Evolutionary conservation across 2,329 filamentous ascomycete species (phyloP), one percentile per base, ranked within the genome.

Genomic region (Penicillium sp.): DNA sequence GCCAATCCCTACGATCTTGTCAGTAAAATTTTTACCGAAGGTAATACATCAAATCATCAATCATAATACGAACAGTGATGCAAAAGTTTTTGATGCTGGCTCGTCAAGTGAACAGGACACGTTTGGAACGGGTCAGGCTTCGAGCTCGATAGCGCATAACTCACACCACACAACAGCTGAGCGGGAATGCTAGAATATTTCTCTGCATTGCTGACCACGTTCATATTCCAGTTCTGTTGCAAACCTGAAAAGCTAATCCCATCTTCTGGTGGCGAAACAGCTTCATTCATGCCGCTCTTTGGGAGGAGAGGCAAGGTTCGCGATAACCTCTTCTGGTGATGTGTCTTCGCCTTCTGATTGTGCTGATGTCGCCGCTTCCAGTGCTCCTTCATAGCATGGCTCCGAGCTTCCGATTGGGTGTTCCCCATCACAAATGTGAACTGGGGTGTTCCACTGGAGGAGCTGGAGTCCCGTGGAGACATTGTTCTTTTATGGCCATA

Each of bases 341-440:
- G 17, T 37, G n/a, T 21, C n/a, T 58, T 62, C 5, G 53, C n/a
- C 40, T 65, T 58, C 6, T 56, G 48, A 25, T 60, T 60, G 23
- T 37, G 55, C 41, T 53, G 40, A 47, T 67, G 67, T 29, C 72
- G 66, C 41, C 68, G 64, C 50, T 67, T 70, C 74, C 74, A 76
- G 53, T 75, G 70, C 54, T 71, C 71, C 3, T 69, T 62, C 72
- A 75, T 76, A 13, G 72, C 73, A 71, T 76, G 73, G 56, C 71
- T 76, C 29, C 72, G 69, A 23, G 67, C 61, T 46, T 60, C 59
- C 12, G 62, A 60, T 19, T 67, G 60, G 27, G 38, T 58, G 12
- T 60, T 56, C 21, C 57, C 62, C 12, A 56, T 45, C 31, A 72
- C 67, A 17, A 71, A 72, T 4, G 60, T 56, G 46, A 68, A 70